phyloP scores from a whole-genome alignment of 2,329 filamentous ascomycete genomes.

The Lachnellula arida region DNA sequence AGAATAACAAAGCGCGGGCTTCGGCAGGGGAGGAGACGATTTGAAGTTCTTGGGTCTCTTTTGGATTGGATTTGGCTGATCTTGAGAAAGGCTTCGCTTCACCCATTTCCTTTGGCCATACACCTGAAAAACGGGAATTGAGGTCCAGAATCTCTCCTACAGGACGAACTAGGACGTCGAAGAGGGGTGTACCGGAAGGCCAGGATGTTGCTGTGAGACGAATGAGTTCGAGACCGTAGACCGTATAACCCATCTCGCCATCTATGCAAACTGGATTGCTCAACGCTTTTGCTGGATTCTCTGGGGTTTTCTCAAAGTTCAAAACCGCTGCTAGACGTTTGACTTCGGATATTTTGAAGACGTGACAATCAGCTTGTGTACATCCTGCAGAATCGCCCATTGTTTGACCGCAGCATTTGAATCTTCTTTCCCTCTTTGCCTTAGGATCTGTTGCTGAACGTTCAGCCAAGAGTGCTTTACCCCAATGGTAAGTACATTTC shows the following conservation, averaged over 20 bases:
- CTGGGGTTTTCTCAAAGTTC: conserved; percentile 75
- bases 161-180: conserved; percentile 83
- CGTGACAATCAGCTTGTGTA: conserved; percentile 65
- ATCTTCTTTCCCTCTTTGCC: conserved; percentile 56
- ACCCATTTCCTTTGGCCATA: conserved; percentile 71
- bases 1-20: conserved; percentile 74
- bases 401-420: conserved; percentile 73
- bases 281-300: conserved; percentile 48
- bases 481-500: conserved; percentile 75
- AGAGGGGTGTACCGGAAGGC: conserved; percentile 68
- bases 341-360: conserved; percentile 77
- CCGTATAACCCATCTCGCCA: conserved; percentile 97
- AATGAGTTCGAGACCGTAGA: conserved; percentile 80
- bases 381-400: conserved; percentile 74
- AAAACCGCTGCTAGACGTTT: conserved; percentile 73
- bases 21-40: conserved; percentile 71
- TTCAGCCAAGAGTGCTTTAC: conserved; percentile 56
- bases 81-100: conserved; percentile 56
- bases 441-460: conserved; percentile 49
- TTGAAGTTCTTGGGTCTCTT: conserved; percentile 45
- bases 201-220: conserved; percentile 85
- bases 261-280: conserved; percentile 77
- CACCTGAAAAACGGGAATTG: conserved; percentile 88
- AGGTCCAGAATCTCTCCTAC: conserved; percentile 81
- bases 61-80: conserved; percentile 18